Evolutionary conservation across 2,329 filamentous ascomycete species (phyloP).

Genomic region (Parascedosporium putredinis): DNA sequence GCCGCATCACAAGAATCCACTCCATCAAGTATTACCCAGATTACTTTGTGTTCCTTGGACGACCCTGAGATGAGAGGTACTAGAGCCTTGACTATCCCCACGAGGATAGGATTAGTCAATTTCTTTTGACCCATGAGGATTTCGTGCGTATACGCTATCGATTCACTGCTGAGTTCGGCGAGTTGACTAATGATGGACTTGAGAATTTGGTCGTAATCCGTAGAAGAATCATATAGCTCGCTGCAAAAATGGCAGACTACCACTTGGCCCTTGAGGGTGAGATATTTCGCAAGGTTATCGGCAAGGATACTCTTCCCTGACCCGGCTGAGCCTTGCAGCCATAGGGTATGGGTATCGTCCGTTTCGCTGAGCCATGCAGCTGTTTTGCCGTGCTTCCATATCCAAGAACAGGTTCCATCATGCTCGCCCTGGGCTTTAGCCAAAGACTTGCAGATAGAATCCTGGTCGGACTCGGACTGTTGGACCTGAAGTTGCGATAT

Average conservation of each 20-base stretch:
- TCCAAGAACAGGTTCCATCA: not conserved
- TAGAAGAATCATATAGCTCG: not conserved
- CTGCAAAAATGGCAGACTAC: slow-evolving; percentile 3
- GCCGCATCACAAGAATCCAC: slow-evolving; percentile 6
- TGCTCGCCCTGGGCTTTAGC: not conserved
- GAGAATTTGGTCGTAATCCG: slow-evolving; percentile 5
- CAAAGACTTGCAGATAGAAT: not conserved
- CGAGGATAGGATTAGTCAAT: no score
- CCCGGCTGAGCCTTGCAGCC: slow-evolving; percentile 1
- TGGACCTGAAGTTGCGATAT: not conserved
- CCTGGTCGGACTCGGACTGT: not conserved
- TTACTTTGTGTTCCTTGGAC: no score
- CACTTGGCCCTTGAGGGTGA: slow-evolving; percentile 10
- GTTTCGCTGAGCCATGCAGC: not conserved
- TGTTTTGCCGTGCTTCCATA: not conserved
- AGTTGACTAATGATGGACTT: slow-evolving; percentile 10
- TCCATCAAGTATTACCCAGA: slow-evolving; percentile 6
- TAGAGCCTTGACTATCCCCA: no score
- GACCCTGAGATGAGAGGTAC: no score
- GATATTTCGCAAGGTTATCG: not conserved
- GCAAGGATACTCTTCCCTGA: not conserved
- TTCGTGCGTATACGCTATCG: slow-evolving; percentile 3
- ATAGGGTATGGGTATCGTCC: not conserved
- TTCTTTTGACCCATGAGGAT: not conserved
- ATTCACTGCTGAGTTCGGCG: not conserved